A percentile compares a stretch with the other conserved stretches of the same genome.
Conservation (phyloP, 2,329 filamentous ascomycete species). For the Piedraia hortae region DNA sequence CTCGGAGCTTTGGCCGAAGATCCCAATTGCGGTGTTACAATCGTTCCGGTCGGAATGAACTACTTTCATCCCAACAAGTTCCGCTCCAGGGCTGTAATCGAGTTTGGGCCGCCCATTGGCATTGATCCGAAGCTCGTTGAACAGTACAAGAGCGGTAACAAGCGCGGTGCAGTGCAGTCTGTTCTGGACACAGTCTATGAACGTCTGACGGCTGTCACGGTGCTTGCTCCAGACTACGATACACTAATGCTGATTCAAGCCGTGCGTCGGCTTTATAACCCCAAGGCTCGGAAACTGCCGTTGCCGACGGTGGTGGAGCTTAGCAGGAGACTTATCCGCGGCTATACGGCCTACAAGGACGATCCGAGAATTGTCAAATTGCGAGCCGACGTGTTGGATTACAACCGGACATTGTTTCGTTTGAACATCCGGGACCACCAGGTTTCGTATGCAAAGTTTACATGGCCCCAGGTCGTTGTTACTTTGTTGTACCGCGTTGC, state of each 20-base stretch:
- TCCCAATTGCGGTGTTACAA: conserved; percentile 69
- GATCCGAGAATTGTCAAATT: conserved; percentile 58
- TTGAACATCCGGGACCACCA: conserved; percentile 82
- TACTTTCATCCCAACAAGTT: conserved; percentile 99
- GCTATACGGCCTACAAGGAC: conserved; percentile 78
- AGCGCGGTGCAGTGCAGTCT: conserved; percentile 62
- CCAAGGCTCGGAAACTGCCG: conserved; percentile 76
- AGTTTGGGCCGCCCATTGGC: conserved; percentile 76
- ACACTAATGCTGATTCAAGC: conserved; percentile 94
- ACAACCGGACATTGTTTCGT: conserved; percentile 66
- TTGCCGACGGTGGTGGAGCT: conserved; percentile 82
- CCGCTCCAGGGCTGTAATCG: conserved; percentile 77
- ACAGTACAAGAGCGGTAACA: conserved; percentile 57
- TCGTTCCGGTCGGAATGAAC: conserved; percentile 95
- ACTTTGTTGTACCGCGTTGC: conserved; percentile 52
- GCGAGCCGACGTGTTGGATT: conserved; percentile 48
- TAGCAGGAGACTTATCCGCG: conserved; percentile 69
- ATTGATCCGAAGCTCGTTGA: conserved; percentile 59
- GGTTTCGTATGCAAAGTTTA: conserved; percentile 71
- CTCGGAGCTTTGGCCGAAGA: conserved; percentile 65
- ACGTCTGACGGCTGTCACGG: conserved; percentile 62
- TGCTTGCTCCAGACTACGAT: conserved; percentile 80
- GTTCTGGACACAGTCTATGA: conserved; percentile 71
- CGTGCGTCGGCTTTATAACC: conserved; percentile 75
- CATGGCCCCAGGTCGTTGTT: conserved; percentile 44